A percentile compares a stretch with the other conserved stretches of the same genome.
phyloP scores from a whole-genome alignment of 2,329 filamentous ascomycete species.

The Fusarium sp. region DNA sequence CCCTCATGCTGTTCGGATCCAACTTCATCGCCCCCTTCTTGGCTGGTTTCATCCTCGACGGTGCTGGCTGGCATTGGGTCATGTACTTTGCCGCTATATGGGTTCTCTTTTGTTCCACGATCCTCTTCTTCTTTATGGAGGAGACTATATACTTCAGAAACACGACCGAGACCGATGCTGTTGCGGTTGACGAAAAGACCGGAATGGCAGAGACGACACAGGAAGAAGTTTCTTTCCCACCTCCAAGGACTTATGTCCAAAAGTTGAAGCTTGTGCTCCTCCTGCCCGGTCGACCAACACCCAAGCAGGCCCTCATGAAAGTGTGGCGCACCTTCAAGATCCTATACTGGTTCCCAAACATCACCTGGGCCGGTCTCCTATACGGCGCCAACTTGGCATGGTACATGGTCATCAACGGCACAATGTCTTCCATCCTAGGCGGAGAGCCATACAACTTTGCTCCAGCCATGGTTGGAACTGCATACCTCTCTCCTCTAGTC shows the following conservation, averaged over 20 bases:
- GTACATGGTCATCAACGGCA: slow-evolving; percentile 51
- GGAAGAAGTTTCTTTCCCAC: not conserved
- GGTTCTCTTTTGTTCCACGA: slow-evolving; percentile 58
- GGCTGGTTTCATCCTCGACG: slow-evolving; percentile 62
- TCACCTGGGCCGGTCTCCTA: slow-evolving; percentile 35
- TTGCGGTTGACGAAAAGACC: not conserved
- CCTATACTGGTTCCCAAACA: not conserved
- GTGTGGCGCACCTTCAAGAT: not conserved
- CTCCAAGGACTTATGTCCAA: not conserved
- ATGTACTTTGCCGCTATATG: slow-evolving; percentile 65
- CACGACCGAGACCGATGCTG: slow-evolving; percentile 44
- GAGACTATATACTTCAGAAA: slow-evolving; percentile 66
- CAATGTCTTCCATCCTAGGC: slow-evolving; percentile 47
- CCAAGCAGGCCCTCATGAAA: not conserved
- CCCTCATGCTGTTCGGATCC: slow-evolving; percentile 55
- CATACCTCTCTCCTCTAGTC: slow-evolving; percentile 47
- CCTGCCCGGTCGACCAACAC: not conserved
- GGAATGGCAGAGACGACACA: not conserved
- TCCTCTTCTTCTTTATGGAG: slow-evolving; percentile 70
- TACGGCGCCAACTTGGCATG: slow-evolving; percentile 51
- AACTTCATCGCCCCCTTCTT: slow-evolving; percentile 61
- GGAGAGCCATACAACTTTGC: slow-evolving; percentile 50
- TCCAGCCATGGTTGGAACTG: slow-evolving; percentile 46
- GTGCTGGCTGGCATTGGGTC: slow-evolving; percentile 61
- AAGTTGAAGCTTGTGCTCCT: not conserved